phyloP scores from a whole-genome alignment of 2,329 filamentous ascomycete genomes.

The Fusarium buharicum region DNA sequence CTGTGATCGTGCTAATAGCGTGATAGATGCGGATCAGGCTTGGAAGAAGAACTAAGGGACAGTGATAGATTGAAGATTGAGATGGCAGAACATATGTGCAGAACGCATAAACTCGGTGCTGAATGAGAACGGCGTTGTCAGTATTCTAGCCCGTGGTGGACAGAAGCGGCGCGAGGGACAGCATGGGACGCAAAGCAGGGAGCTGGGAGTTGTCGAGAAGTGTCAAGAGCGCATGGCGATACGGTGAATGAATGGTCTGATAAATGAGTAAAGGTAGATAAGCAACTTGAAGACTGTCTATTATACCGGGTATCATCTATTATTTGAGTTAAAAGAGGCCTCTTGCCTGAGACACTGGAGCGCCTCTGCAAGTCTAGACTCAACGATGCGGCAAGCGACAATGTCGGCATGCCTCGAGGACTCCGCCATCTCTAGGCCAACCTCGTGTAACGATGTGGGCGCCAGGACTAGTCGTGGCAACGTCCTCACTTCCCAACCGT shows the following conservation, averaged over 20 bases:
- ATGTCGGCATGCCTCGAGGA: not conserved
- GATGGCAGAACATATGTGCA: accelerated
- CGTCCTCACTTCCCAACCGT: slow-evolving; percentile 47
- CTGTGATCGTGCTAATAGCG: slow-evolving; percentile 5
- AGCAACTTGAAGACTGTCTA: slow-evolving; percentile 3
- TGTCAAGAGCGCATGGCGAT: accelerated
- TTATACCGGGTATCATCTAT: slow-evolving; percentile 31
- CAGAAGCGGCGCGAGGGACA: not conserved
- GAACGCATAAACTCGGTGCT: no score
- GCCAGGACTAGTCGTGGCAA: not conserved
- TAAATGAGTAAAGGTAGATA: not conserved
- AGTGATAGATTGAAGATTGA: accelerated
- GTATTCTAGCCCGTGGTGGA: no score
- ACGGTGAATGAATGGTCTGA: accelerated
- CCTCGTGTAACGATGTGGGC: no score
- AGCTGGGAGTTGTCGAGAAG: accelerated
- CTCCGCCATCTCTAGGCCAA: not conserved
- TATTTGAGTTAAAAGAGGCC: not conserved
- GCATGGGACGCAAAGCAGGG: accelerated
- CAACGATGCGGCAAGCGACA: not conserved
- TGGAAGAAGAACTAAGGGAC: slow-evolving; percentile 35
- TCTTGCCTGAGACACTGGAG: not conserved
- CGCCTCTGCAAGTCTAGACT: not conserved
- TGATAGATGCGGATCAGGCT: slow-evolving; percentile 39
- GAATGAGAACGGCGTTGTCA: no score